A percentile compares a stretch with the other conserved stretches of the same genome.
phyloP scores from a whole-genome alignment of 805 yeast genomes.

The Komagataella mondaviorum region DNA sequence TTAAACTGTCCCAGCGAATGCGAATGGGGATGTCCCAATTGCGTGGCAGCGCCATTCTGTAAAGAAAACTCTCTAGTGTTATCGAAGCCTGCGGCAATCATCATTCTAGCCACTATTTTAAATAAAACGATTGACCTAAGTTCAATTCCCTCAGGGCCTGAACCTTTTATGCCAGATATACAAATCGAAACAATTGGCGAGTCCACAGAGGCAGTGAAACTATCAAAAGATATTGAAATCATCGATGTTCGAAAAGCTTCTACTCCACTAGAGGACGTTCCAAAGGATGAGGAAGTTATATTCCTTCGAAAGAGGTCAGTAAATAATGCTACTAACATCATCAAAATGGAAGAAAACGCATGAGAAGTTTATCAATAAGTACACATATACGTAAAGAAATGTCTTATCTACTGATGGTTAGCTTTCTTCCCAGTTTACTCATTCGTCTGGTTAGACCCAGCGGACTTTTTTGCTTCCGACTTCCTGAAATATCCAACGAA shows the following conservation, averaged over 20 bases:
- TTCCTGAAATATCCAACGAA: neutral
- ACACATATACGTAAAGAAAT: too few species aligned
- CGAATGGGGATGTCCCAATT: constrained; percentile 61
- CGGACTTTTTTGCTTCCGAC: neutral
- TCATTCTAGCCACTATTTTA: constrained; percentile 49
- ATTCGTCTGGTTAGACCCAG: neutral
- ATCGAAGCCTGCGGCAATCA: constrained; percentile 74
- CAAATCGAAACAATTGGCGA: constrained; percentile 56
- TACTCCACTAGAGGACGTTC: constrained; percentile 7
- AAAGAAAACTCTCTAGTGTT: constrained; percentile 71
- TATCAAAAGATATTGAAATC: constrained; percentile 47
- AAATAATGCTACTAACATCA: neutral
- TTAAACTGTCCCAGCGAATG: constrained; percentile 56
- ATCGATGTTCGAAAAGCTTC: constrained; percentile 23
- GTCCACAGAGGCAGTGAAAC: constrained; percentile 31
- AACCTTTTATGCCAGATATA: constrained; percentile 57
- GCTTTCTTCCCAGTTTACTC: neutral
- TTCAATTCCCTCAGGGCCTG: constrained; percentile 57
- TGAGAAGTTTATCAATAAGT: neutral
- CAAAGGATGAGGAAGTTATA: constrained; percentile 11
- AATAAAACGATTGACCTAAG: constrained; percentile 38
- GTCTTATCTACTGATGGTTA: neutral
- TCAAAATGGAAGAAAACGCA: neutral
- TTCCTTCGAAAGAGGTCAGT: neutral
- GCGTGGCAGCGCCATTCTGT: constrained; percentile 78